Evolutionary conservation across 2,329 filamentous ascomycete genomes (phyloP), one percentile per base, ranked within the genome.

Genomic region (Ceratocystis diversiconidia): DNA sequence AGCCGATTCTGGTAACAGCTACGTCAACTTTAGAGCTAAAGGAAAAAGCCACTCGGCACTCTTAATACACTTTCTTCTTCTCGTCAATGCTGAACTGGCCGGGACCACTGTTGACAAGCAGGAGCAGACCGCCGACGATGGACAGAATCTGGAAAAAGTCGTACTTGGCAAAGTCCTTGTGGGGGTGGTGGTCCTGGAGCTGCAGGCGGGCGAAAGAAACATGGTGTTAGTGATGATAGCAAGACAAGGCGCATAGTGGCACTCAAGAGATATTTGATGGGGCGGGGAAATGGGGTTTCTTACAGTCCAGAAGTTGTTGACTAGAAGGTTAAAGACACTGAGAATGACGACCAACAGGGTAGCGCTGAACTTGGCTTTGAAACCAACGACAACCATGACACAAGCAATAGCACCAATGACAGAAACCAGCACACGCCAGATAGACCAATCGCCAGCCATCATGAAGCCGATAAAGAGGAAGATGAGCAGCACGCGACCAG

Each of bases 271-370:
- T 8, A 43, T 5, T 8, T 32, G 5, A 28, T 36, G 12, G 22
- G 28, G 2, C 19, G 3, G 55, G 6, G 3, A 36, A 36, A n/a
- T 12, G 55, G 30, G 30, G 10, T 8, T 59, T 59, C 90, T 80
- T 82, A 96, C 92, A 74, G 92, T 97, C 94, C 94, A 99, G 82
- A 96, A 99, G 84, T 97, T 99, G 85, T 99, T 99, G 72, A 97
- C 94, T 70, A 97, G 76, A 59, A 99, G 77, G 77, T 99, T 99
- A 82, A 99, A 99, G 69, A 96, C 80, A 78, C 92, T 96, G 73
- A 99, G 80, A 72, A 99, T 91, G 67, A 99, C 84, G 36, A 99
- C 94, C 71, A 99, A 80, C 72, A 99, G 88, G 64, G 94, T 92
- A 52, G 94, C 94, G 76, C 92, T 96, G 81, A 91, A 95, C 85